A percentile compares a stretch with the other conserved stretches of the same genome.
These are phyloP conservation scores for Phytophthora fragariae DNA, from an alignment of 352 stramenopile genomes.

Conservation along the genomic window DNA sequence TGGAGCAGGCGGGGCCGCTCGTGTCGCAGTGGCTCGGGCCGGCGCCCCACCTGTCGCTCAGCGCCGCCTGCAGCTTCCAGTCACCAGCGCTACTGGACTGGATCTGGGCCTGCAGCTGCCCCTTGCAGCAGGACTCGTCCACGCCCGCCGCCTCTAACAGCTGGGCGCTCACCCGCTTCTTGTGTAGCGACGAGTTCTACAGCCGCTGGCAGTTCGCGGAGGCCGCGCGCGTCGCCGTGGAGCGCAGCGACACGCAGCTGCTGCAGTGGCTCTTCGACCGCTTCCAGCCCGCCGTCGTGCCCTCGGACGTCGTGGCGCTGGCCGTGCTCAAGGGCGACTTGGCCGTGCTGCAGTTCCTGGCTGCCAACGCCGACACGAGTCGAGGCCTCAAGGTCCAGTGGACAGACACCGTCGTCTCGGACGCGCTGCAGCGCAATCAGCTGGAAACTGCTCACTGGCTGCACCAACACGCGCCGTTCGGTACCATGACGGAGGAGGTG, in stretches of 20 bases:
- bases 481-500: neutral
- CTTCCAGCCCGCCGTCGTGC: neutral
- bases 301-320: neutral
- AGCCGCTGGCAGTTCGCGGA: conserved; percentile 8
- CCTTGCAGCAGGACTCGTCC: too few relatives aligned
- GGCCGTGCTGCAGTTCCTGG: neutral
- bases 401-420: neutral
- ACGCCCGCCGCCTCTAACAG: neutral
- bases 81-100: conserved; percentile 1
- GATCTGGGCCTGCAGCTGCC: neutral
- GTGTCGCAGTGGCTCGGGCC: conserved; percentile 1
- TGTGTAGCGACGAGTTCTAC: conserved; percentile 4
- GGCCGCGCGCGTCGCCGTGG: neutral
- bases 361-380: neutral
- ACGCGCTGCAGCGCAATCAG: neutral
- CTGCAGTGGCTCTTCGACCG: conserved; percentile 9
- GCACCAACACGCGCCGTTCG: neutral
- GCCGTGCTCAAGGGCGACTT: neutral
- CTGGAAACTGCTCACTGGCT: neutral
- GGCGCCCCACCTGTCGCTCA: conserved; percentile 1
- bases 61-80: conserved; percentile 1
- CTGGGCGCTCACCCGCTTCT: conserved; percentile 3
- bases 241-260: neutral
- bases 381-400: neutral
- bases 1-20: conserved; percentile 1